A percentile compares a stretch with the other conserved stretches of the same genome.
phyloP scores from a whole-genome alignment of 73 alveolate genomes.

The Paramecium caudatum region DNA sequence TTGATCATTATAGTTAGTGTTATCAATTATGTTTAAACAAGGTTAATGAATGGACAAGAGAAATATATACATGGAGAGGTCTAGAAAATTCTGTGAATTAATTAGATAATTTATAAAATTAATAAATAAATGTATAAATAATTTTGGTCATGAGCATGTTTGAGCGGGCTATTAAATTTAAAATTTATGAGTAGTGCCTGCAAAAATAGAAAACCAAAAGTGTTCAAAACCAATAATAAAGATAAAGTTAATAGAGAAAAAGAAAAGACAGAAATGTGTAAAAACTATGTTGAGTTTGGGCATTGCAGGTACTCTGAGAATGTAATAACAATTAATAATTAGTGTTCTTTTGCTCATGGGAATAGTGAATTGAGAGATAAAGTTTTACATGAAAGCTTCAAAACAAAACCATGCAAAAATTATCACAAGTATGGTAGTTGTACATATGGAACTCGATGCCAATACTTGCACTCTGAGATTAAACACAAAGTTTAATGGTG shows the following conservation, averaged over 20 bases:
- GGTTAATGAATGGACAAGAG: neutral
- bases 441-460: slow-evolving; percentile 53
- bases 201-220: neutral
- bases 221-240: neutral
- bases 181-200: neutral
- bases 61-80: neutral
- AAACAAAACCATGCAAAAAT: slow-evolving; percentile 64
- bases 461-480: slow-evolving; percentile 60
- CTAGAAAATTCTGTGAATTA: neutral
- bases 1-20: neutral
- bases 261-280: slow-evolving; percentile 51
- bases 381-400: slow-evolving; percentile 2
- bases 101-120: neutral
- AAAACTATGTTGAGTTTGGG: neutral
- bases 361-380: slow-evolving; percentile 14
- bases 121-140: neutral
- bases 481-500: slow-evolving; percentile 58
- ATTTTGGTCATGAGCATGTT: neutral
- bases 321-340: neutral
- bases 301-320: neutral
- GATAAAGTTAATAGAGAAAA: neutral
- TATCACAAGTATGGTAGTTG: slow-evolving; percentile 54
- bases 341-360: slow-evolving; percentile 69
- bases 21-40: neutral
- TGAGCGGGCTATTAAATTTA: slow-evolving; percentile 43